These are phyloP conservation scores for Phytophthora constricta DNA, from an alignment of 352 stramenopile genomes.

Conservation along the genomic window DNA sequence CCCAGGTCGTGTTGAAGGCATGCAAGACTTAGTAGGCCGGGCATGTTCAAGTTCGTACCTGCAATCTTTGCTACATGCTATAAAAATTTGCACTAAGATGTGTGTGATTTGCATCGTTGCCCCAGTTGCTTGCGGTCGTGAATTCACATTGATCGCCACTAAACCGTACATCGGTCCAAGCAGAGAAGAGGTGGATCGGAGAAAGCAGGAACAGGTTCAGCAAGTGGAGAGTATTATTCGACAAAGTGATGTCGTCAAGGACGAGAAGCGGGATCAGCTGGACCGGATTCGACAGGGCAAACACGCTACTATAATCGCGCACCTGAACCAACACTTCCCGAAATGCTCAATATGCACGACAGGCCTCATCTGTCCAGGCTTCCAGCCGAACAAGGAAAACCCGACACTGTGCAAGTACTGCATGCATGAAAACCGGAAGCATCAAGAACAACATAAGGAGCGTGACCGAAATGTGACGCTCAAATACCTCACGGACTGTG, in stretches of 20 bases:
- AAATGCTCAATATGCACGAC: conserved; percentile 75
- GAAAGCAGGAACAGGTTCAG: conserved; percentile 46
- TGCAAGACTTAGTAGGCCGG: conserved; percentile 72
- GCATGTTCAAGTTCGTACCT: conserved; percentile 83
- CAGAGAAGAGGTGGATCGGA: conserved; percentile 66
- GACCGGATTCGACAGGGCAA: conserved; percentile 57
- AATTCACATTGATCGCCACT: conserved; percentile 93
- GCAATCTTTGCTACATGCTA: too few species aligned
- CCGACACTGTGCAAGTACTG: conserved; percentile 78
- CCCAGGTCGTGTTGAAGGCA: conserved; percentile 73
- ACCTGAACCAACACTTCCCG: conserved; percentile 64
- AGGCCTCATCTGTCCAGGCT: conserved; percentile 72
- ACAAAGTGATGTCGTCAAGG: conserved; percentile 53
- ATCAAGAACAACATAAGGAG: conserved; percentile 55
- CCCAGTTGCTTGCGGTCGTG: conserved; percentile 88
- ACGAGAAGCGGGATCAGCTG: conserved; percentile 46
- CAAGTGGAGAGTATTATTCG: conserved; percentile 55
- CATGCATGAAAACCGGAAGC: conserved; percentile 74
- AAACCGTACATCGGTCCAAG: conserved; percentile 93
- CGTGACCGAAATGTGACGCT: conserved; percentile 48
- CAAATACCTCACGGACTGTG: conserved; percentile 54
- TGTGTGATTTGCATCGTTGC: background rate
- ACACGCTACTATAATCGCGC: conserved; percentile 45
- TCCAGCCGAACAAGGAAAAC: conserved; percentile 73
- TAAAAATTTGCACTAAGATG: background rate